A percentile compares a stretch with the other conserved stretches of the same genome.
Conservation (phyloP, 805 yeast species). For the Spathaspora sp. region DNA sequence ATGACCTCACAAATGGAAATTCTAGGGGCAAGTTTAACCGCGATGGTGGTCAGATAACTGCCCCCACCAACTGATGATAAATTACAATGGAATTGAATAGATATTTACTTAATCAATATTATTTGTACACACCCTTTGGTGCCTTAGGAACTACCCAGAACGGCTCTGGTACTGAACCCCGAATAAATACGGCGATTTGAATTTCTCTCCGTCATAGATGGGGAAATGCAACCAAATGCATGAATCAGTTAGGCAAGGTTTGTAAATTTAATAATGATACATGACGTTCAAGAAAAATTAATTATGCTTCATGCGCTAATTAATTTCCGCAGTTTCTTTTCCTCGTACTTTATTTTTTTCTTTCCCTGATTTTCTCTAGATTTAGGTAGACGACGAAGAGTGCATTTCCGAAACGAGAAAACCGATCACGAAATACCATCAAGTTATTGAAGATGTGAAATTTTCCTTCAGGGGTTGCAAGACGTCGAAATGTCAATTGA, state of each 20-base stretch:
- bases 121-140: too few species aligned
- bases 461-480: neutral
- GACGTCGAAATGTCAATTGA: too few species aligned
- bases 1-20: neutral
- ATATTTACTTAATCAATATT: too few species aligned
- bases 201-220: neutral
- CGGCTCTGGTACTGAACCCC: neutral
- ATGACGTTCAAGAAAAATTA: neutral
- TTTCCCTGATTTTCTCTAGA: neutral
- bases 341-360: neutral
- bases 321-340: neutral
- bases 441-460: neutral
- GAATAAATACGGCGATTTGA: neutral
- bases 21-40: too few species aligned
- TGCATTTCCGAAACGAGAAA: neutral
- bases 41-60: too few species aligned
- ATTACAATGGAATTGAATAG: too few species aligned
- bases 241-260: neutral
- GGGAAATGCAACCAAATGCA: neutral
- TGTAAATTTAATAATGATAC: neutral
- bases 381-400: neutral
- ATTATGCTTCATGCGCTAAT: neutral
- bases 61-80: too few species aligned
- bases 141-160: neutral
- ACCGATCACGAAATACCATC: neutral